These are phyloP conservation scores for Obba rivulosa DNA, from an alignment of 768 basidiomycete genomes.

Conservation along the genomic window DNA sequence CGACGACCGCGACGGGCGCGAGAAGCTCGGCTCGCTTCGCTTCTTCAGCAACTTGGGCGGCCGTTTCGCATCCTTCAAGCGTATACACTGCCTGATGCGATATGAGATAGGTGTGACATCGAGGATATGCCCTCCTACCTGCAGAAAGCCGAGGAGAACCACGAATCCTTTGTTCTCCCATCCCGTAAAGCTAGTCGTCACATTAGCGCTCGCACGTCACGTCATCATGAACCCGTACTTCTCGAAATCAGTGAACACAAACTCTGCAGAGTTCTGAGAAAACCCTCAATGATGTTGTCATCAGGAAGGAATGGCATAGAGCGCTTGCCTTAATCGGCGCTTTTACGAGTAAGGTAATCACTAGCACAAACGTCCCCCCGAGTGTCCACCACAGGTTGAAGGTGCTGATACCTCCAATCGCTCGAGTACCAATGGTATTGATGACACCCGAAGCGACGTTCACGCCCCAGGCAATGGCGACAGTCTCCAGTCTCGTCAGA, in stretches of 20 bases:
- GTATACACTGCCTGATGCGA: conserved; percentile 48
- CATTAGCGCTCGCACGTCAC: not conserved
- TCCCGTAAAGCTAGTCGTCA: conserved; percentile 42
- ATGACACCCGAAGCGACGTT: conserved; percentile 50
- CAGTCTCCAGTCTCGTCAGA: conserved; percentile 43
- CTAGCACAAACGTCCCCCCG: conserved; percentile 52
- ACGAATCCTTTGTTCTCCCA: conserved; percentile 51
- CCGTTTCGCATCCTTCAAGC: conserved; percentile 57
- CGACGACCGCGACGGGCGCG: conserved; percentile 54
- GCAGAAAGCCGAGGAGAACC: conserved; percentile 52
- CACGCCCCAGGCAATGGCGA: conserved; percentile 52
- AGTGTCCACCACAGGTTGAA: conserved; percentile 61
- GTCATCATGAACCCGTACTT: conserved; percentile 31
- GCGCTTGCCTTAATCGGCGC: conserved; percentile 43
- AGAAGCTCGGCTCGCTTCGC: conserved; percentile 49
- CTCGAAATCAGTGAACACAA: conserved; percentile 53
- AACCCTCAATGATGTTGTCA: not conserved
- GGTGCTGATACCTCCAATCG: conserved; percentile 48
- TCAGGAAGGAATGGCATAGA: not conserved
- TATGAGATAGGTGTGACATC: not conserved
- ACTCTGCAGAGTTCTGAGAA: conserved; percentile 41
- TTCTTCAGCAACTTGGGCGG: conserved; percentile 61
- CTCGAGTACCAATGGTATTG: conserved; percentile 53
- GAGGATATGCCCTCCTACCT: conserved; percentile 21
- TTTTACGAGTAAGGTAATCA: conserved; percentile 51